Evolutionary conservation across 345 rosid genomes (phyloP).

Genomic region (Adansonia digitata): DNA sequence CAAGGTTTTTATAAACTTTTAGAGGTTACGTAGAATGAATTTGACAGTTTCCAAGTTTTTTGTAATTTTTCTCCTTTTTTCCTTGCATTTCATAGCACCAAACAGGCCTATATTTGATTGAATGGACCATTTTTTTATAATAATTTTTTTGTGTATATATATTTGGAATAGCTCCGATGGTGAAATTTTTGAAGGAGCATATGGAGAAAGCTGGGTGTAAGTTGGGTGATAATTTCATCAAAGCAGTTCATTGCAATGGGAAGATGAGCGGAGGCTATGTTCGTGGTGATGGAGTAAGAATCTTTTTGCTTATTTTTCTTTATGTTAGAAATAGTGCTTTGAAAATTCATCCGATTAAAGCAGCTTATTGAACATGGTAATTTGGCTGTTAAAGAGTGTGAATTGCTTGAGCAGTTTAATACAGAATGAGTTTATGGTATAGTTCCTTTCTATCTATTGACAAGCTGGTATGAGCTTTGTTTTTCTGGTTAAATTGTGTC

Average conservation of each 20-base stretch:
- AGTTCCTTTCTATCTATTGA: neutral
- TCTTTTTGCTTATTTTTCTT: neutral
- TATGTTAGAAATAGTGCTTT: neutral
- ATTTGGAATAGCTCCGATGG: conserved; percentile 57
- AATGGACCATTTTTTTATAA: neutral
- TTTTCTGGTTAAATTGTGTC: neutral
- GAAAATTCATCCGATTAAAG: neutral
- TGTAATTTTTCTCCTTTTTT: neutral
- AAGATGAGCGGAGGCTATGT: conserved; percentile 58
- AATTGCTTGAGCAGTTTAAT: too few relatives aligned
- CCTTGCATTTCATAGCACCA: neutral
- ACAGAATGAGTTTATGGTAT: neutral
- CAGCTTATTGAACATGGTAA: neutral
- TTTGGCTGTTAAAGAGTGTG: neutral
- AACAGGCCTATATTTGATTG: neutral
- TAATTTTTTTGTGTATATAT: neutral
- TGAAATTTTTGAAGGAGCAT: conserved; percentile 77
- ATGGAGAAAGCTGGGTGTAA: conserved; percentile 84
- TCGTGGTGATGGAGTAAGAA: conserved; percentile 56
- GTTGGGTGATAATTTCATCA: conserved; percentile 65
- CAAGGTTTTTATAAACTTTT: neutral
- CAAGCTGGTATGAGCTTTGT: neutral
- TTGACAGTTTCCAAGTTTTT: neutral
- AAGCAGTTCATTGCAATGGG: conserved; percentile 55
- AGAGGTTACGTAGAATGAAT: neutral